Conservation (phyloP, 495 filamentous ascomycete genomes). For the Penicillium alfredii region DNA sequence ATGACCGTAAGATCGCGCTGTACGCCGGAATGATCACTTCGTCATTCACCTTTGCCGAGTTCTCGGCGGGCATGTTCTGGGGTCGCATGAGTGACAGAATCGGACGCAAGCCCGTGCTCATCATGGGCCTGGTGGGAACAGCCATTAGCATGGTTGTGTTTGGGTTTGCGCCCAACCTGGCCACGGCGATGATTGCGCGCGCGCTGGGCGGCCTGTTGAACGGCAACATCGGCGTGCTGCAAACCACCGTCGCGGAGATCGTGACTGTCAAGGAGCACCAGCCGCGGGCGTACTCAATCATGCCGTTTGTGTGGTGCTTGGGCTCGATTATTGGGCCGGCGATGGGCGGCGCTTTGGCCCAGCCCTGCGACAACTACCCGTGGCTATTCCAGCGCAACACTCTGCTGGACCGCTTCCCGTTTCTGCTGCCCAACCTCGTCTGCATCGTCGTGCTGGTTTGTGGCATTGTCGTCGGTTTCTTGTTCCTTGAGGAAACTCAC, state of each 20-base stretch:
- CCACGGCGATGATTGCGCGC: conserved; percentile 77
- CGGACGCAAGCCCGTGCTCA: conserved; percentile 86
- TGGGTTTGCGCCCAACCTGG: conserved; percentile 80
- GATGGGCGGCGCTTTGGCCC: conserved; percentile 83
- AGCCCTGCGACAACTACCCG: conserved; percentile 81
- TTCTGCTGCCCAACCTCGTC: conserved; percentile 89
- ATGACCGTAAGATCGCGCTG: conserved; percentile 73
- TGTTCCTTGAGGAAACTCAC: conserved; percentile 96
- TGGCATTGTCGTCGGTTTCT: conserved; percentile 73
- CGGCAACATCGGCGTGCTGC: conserved; percentile 91
- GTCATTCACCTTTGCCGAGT: conserved; percentile 93
- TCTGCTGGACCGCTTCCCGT: conserved; percentile 80
- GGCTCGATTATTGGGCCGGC: conserved; percentile 86
- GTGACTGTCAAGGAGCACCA: conserved; percentile 89
- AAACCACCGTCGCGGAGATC: conserved; percentile 91
- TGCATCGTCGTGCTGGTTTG: conserved; percentile 72
- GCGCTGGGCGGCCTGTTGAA: conserved; percentile 89
- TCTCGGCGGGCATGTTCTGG: conserved; percentile 85
- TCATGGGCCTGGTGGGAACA: conserved; percentile 82
- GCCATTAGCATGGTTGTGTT: conserved; percentile 91
- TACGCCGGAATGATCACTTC: conserved; percentile 97
- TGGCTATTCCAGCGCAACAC: conserved; percentile 62
- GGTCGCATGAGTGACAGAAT: conserved; percentile 86
- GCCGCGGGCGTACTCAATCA: conserved; percentile 86
- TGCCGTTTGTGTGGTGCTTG: conserved; percentile 97